These are phyloP conservation scores for Ambispora gerdemannii DNA, from an alignment of 192 early-diverging fungal species.

Conservation along the genomic window DNA sequence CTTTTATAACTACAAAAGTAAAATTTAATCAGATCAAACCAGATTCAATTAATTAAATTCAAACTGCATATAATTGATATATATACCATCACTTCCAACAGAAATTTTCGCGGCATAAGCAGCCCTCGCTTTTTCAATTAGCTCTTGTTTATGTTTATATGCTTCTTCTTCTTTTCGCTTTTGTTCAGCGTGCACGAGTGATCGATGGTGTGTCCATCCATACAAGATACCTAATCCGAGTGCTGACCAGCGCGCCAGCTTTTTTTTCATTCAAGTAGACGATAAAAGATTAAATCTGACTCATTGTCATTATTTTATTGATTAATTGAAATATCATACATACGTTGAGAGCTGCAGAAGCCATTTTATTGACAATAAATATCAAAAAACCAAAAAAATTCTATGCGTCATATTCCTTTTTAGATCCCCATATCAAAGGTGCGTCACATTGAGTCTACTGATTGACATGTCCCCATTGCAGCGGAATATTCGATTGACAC, in stretches of 20 bases:
- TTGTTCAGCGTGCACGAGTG: conserved; percentile 5
- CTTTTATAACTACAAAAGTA: conserved; percentile 16
- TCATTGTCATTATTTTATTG: too few species aligned
- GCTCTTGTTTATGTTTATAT: conserved; percentile 25
- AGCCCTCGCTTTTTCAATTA: conserved; percentile 25
- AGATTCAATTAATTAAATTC: not conserved
- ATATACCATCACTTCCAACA: conserved; percentile 4
- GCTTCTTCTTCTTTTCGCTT: not conserved
- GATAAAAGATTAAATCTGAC: too few species aligned
- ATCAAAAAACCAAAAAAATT: too few species aligned
- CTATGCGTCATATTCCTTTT: too few species aligned
- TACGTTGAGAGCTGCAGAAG: too few species aligned
- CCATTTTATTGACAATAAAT: too few species aligned
- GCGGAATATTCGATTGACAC: too few species aligned
- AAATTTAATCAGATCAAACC: not conserved
- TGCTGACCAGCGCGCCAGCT: conserved; percentile 28
- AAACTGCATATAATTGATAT: not conserved
- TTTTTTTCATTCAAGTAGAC: too few species aligned
- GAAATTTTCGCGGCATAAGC: conserved; percentile 18
- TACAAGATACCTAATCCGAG: conserved; percentile 15
- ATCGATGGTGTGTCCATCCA: conserved; percentile 5
- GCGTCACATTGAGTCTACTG: too few species aligned
- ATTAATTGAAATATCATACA: too few species aligned
- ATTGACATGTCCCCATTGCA: too few species aligned
- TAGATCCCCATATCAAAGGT: too few species aligned